Base-by-base conservation (phyloP, 2,329 filamentous ascomycete genomes). In the Exophiala alcalophila region DNA sequence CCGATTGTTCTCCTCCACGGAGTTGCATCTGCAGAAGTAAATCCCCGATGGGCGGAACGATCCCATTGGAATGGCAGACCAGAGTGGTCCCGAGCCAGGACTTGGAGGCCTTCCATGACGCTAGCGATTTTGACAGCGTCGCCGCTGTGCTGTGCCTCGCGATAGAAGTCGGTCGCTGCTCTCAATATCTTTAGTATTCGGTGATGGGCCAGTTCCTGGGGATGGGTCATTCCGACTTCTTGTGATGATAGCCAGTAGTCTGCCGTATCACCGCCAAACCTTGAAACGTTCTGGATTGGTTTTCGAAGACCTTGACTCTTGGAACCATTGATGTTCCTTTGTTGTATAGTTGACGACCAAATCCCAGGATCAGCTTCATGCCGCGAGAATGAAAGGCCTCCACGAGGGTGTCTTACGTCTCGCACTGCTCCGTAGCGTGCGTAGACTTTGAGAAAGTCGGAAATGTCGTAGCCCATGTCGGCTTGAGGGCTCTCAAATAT, bases 261-360 rank as follows among this genome's bases (percentile, higher is more conserved):
- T n/a, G n/a, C n/a, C n/a, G n/a, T n/a, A n/a, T n/a, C n/a, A n/a
- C n/a, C n/a, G n/a, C n/a, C n/a, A n/a, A n/a, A n/a, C n/a, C n/a
- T n/a, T n/a, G n/a, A n/a, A n/a, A n/a, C n/a, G n/a, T n/a, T n/a
- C n/a, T n/a, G 77, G 69, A 57, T 68, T 80, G 48, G 72, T 65
- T 44, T 69, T 76, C 32, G 73, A 76, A 11, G 69, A 70, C 21
- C 76, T 67, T 1, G 78, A 81, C 56, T 83, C 76, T 32, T 74
- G 67, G 64, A 85, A 85, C 81, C 81, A 86, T 1, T 67, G 66
- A 55, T 86, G 81, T 58, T 84, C 69, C 53, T 82, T 74, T 0
- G 77, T 82, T 0, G 82, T 86, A 59, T 88, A 84, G 54, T 87
- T 88, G 50, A 87, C 72, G 3, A 87, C 84, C 1, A 87, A 68